Evolutionary conservation across 1,139 yeast genomes (phyloP).

Genomic region (Sugiyamaella xylanicola): DNA sequence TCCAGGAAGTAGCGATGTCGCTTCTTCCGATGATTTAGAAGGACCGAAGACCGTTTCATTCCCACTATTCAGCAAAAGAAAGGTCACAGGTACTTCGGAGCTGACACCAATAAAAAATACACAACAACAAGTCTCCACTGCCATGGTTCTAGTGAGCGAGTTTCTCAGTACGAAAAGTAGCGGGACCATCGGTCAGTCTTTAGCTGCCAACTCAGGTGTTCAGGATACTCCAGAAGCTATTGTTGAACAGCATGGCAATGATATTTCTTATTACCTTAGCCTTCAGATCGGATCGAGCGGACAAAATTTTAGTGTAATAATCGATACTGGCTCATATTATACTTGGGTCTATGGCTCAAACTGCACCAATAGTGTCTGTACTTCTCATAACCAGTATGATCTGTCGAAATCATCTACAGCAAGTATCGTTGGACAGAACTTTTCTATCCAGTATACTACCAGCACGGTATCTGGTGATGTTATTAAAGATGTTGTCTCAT

Average conservation of each 20-base stretch:
- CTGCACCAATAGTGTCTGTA: conserved; percentile 54
- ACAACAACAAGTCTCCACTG: background rate
- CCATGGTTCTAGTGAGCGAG: conserved; percentile 29
- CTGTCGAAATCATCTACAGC: conserved; percentile 32
- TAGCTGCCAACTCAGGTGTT: conserved; percentile 7
- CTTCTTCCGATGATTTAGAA: background rate
- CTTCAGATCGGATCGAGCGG: conserved; percentile 35
- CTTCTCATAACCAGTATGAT: conserved; percentile 43
- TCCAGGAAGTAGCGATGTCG: too few species aligned
- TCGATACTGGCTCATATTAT: conserved; percentile 69
- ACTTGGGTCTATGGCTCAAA: conserved; percentile 62
- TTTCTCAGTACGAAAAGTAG: conserved; percentile 15
- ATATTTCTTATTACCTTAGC: conserved; percentile 39
- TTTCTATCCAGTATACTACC: conserved; percentile 55
- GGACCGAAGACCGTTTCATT: conserved; percentile 1
- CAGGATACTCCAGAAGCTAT: conserved; percentile 25
- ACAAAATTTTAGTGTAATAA: conserved; percentile 52
- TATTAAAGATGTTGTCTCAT: conserved; percentile 45
- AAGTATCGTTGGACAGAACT: conserved; percentile 36
- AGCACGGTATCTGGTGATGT: conserved; percentile 58
- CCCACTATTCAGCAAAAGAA: conserved; percentile 8
- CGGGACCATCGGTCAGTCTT: background rate
- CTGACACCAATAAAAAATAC: conserved; percentile 12
- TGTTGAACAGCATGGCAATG: conserved; percentile 36
- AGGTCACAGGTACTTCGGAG: conserved; percentile 15